Evolutionary conservation across 345 rosid species (phyloP).

Genomic region (Euphorbia tirucalli): DNA sequence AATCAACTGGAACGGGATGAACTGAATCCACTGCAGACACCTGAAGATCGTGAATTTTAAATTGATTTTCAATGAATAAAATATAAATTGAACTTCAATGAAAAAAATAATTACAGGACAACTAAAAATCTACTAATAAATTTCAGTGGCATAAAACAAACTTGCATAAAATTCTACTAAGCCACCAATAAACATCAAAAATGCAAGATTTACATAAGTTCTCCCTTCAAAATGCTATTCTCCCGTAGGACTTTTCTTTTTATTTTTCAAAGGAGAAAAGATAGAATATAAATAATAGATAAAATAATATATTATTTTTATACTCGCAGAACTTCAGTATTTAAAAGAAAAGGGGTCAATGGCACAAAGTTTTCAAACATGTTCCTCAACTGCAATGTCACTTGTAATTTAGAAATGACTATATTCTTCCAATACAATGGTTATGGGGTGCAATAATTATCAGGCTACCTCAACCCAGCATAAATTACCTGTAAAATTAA

Average conservation of each 20-base stretch:
- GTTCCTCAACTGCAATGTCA: not conserved
- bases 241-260: constrained; percentile 38
- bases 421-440: not conserved
- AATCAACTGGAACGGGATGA: constrained; percentile 75
- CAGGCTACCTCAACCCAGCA: not conserved
- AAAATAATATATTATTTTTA: not conserved
- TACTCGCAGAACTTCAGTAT: not conserved
- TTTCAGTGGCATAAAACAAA: not conserved
- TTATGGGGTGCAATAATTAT: not conserved
- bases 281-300: not conserved
- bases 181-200: constrained; percentile 14
- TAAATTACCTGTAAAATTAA: not conserved
- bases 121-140: not conserved
- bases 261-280: constrained; percentile 33
- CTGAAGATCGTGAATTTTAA: constrained; percentile 35
- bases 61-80: not conserved
- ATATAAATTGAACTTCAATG: not conserved
- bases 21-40: constrained; percentile 46
- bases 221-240: constrained; percentile 22
- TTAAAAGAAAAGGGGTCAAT: not conserved
- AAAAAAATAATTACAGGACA: not conserved
- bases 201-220: constrained; percentile 30
- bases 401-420: not conserved
- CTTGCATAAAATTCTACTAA: not conserved
- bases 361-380: not conserved